Base-by-base conservation (phyloP, 192 early-diverging fungal genomes). In the Pilobolus umbonatus region DNA sequence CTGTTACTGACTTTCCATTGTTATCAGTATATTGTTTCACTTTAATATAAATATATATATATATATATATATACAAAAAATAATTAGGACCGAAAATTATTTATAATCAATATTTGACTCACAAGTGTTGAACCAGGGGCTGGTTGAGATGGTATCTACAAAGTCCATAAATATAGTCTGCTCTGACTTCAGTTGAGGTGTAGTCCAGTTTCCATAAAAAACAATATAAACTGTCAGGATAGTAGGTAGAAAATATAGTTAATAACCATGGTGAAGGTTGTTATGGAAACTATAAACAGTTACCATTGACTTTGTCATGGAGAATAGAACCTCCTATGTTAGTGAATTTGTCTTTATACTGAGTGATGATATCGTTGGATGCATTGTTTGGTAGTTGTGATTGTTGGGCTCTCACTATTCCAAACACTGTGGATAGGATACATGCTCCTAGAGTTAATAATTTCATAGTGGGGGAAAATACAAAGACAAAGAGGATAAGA, bases 131-230 rank as follows among this genome's bases (percentile, higher is more conserved):
- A 68, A 68, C 67, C 67, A 68, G 15, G 60, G 25, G 17, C 59
- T 53, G 22, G 38, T 44, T 4, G 67, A 68, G n/a, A 68, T 39
- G 30, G 52, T 55, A 28, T 48, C 53, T 15, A 62, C 25, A 47
- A 68, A 68, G 19, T 62, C 52, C 42, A 68, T 36, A 50, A 68
- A 58, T 12, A 35, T 62, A 15, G 24, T 51, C 21, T 68, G 67
- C 5, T 68, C 60, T 44, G 22, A 25, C 21, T 32, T 17, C 0
- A 49, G 24, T 19, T 68, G 38, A 30, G 40, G 29, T 11, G 55
- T 57, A 10, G 14, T 53, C 70, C 70, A 72, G 17, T 59, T 48
- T 32, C 70, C 70, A 55, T 72, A 72, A 43, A 67, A 72, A 14
- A 72, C 60, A 12, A 66, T 44, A 40, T 72, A 72, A 19, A 55